Conservation (phyloP, 169 alveolate species). For the Neospora caninum region DNA sequence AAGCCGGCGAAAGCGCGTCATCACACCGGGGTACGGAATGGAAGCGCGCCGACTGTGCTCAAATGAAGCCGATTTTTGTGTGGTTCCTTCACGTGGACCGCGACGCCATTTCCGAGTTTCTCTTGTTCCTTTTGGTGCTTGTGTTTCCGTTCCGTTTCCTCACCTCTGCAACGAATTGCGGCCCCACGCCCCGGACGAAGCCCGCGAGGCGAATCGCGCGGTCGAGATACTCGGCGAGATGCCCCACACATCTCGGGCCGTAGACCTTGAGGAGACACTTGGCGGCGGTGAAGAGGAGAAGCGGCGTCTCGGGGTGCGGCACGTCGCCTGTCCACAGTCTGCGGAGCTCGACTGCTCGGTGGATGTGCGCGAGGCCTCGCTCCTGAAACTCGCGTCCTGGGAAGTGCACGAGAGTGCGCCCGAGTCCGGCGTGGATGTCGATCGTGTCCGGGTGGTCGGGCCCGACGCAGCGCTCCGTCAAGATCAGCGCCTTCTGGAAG, state of each 20-base stretch:
- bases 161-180: neutral
- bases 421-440: neutral
- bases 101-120: no score
- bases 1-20: no score
- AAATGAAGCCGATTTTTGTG: no score
- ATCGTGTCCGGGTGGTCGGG: neutral
- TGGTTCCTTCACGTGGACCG: no score
- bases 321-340: neutral
- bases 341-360: neutral
- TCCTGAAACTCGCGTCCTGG: neutral
- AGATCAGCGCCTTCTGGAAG: conserved; percentile 14
- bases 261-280: neutral
- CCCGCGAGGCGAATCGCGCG: neutral
- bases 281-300: neutral
- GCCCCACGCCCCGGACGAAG: neutral
- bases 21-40: no score
- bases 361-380: neutral
- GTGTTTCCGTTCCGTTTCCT: neutral
- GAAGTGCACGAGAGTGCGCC: neutral
- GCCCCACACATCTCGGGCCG: neutral
- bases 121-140: neutral
- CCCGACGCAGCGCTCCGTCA: conserved; percentile 15
- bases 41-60: no score
- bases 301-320: neutral
- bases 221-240: neutral